These are phyloP conservation scores for Vicia sativa DNA, from an alignment of 306 rosid genomes.

Conservation along the genomic window DNA sequence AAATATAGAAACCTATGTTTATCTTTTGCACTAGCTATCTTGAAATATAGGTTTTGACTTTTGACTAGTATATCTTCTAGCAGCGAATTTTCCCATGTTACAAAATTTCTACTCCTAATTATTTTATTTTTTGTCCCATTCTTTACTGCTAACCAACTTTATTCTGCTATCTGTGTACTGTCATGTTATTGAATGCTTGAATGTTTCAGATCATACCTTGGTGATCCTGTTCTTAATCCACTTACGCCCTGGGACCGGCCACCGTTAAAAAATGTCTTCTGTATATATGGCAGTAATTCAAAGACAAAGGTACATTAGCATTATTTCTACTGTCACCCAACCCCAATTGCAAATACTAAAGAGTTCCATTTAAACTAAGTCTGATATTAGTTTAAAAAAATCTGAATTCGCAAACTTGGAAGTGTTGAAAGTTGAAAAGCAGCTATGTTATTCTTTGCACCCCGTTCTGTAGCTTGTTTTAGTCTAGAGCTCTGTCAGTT, in stretches of 20 bases:
- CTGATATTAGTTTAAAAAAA: not conserved
- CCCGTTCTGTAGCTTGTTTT: constrained; percentile 25
- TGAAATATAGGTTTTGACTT: constrained; percentile 19
- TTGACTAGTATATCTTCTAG: constrained; percentile 19
- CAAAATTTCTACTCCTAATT: constrained; percentile 21
- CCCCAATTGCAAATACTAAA: constrained; percentile 24
- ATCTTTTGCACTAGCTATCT: constrained; percentile 19
- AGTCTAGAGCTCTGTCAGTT: constrained; percentile 28
- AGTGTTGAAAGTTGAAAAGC: constrained; percentile 26
- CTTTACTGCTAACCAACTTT: constrained; percentile 7
- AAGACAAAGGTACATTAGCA: constrained; percentile 77
- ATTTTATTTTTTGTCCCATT: constrained; percentile 15
- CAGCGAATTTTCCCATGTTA: not conserved
- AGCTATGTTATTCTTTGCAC: constrained; percentile 1
- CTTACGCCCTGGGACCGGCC: constrained; percentile 99
- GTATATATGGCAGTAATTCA: constrained; percentile 81
- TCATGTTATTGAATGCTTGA: constrained; percentile 29
- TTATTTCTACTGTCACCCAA: constrained; percentile 32
- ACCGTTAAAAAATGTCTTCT: constrained; percentile 85
- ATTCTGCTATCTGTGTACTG: constrained; percentile 21
- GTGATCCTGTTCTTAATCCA: constrained; percentile 89
- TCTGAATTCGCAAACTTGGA: constrained; percentile 25
- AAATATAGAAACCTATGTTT: not conserved
- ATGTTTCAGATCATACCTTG: constrained; percentile 77
- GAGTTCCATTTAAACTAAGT: constrained; percentile 27